Conservation (phyloP, 2,329 filamentous ascomycete genomes). For the Davidsoniella virescens region DNA sequence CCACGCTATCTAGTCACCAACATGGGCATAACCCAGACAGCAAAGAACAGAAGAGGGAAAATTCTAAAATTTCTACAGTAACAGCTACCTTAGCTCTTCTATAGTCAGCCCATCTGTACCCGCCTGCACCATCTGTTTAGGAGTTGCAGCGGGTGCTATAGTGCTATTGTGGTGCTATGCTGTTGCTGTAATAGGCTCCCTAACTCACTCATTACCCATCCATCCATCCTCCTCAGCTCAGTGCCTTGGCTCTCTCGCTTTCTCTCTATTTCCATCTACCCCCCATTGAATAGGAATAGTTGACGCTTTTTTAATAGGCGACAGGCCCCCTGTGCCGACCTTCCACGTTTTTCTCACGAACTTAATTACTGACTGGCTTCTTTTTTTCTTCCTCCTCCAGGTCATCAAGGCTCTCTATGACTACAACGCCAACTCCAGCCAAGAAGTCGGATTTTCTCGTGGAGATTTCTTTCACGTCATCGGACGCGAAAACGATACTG, state of each 20-base stretch:
- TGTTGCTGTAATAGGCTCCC: too few species aligned
- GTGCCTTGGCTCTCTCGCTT: too few species aligned
- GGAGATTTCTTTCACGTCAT: conserved; percentile 98
- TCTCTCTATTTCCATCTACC: too few species aligned
- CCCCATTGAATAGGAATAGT: not conserved
- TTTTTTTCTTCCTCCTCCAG: conserved; percentile 27
- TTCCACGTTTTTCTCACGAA: conserved; percentile 3
- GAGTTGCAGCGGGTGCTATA: too few species aligned
- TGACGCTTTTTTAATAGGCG: not conserved
- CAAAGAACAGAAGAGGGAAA: not conserved
- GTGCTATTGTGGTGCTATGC: not conserved
- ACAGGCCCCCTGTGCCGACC: conserved; percentile 1
- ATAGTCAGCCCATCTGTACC: too few species aligned
- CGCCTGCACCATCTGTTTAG: too few species aligned
- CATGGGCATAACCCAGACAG: too few species aligned
- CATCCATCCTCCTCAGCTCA: too few species aligned
- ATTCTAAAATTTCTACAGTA: not conserved
- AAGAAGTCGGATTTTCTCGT: conserved; percentile 79
- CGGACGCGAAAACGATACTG: conserved; percentile 77
- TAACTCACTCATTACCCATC: too few species aligned
- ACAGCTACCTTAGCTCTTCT: too few species aligned
- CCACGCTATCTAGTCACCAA: too few species aligned
- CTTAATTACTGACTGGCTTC: conserved; percentile 7
- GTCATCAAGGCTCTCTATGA: conserved; percentile 96
- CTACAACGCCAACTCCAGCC: conserved; percentile 58